Evolutionary conservation across 1,139 yeast species (phyloP), one percentile per base, ranked within the genome.

Genomic region (Yamadazyma taylorii): DNA sequence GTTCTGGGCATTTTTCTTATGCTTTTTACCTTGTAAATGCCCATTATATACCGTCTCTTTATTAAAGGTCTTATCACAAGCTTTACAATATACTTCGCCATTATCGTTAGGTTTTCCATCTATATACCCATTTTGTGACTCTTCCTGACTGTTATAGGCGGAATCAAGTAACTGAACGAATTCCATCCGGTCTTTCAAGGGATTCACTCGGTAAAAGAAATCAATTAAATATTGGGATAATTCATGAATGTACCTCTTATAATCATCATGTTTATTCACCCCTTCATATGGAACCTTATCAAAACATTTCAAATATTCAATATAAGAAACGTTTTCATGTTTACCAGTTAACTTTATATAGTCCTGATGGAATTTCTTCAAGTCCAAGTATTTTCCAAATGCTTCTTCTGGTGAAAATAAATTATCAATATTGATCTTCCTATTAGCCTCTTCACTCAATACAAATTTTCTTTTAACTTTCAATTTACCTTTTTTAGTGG

Each of bases 21-120:
- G 97, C 50, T 83, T 85, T 54, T 85, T 85, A 1, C 97, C 96
- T 2, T 54, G 48, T 23, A 88, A 58, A 64, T 92, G 97, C 2
- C 77, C 81, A 8, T 73, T 62, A 53, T 69, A 89, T 0, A 87
- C 94, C 0, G 88, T 63, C 24, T 65, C 66, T 38, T 83, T 84
- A 9, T 24, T 10, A 85, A 88, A 89, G 24, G 55, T 40, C 51
- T 79, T 85, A 26, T 75, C 69, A 56, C 97, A 92, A 0, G 77
- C 73, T 5, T 60, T 49, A 53, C 97, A 92, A 50, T 61, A 83
- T 1, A 73, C 58, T 32, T 63, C 62, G 0, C 73, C 74, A 10
- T 61, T 60, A 3, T 51, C 60, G 23, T 53, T 52, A 21, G 37
- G 11, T 22, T 13, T 10, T 17, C 35, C 41, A 14, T 32, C 37